Evolutionary conservation across 805 yeast species (phyloP), one percentile per base, ranked within the genome.

Genomic region (Ogataea polymorpha): DNA sequence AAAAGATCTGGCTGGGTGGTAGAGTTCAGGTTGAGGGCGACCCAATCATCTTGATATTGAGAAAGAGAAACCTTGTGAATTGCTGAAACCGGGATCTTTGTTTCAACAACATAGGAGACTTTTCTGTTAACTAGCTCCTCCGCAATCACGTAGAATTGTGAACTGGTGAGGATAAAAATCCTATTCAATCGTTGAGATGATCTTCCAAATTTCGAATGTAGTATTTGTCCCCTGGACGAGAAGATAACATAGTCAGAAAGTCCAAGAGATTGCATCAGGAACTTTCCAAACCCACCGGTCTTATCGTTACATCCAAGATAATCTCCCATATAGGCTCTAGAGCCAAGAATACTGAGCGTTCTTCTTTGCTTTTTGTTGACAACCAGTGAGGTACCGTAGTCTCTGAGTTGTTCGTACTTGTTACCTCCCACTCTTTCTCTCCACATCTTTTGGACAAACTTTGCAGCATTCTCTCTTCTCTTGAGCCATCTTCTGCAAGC

Each of bases 311-410:
- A 85, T 12, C 81, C 86, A 46, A 93, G 66, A 54, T 93, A 93
- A 62, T 93, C 99, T n/a, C 98, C 99, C 81, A 85, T 76, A 53
- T 77, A 95, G 6, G 91, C 82, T 53, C 99, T 77, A 39, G 82
- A 84, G 0, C 98, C 98, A 30, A 89, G 63, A 58, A 93, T 67
- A 20, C 96, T 86, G 75, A 89, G 75, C 37, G 93, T 68, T 58
- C 99, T 79, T 66, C 99, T 85, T 61, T 93, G 93, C 57, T 93
- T 93, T 55, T 85, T 74, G 24, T 82, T 81, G 16, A 73, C 80
- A 33, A 90, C 68, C 24, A 89, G 62, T 14, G 73, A 72, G 24
- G 81, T 81, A 42, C 97, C 97, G 47, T 79, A 75, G 53, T 91
- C 96, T 59, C 97, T 79, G 34, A 90, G 71, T 59, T 89, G 83